These are phyloP conservation scores for Hemileccinum impolitum DNA, from an alignment of 768 basidiomycete genomes.

Conservation along the genomic window DNA sequence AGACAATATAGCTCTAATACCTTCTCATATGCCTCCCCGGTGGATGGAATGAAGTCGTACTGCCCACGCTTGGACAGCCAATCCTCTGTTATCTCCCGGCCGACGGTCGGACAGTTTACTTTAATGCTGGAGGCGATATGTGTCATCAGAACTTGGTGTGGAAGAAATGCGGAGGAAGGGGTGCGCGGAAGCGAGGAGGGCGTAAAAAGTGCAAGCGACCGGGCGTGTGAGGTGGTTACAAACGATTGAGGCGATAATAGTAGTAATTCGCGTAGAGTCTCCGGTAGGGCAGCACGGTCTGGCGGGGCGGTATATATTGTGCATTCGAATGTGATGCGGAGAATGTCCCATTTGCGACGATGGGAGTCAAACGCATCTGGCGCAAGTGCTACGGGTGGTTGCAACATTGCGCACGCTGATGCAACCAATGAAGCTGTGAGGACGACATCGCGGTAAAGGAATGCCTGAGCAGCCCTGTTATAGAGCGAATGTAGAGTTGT, in stretches of 20 bases:
- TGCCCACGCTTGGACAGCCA: conserved; percentile 67
- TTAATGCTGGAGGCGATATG: conserved; percentile 70
- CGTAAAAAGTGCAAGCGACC: conserved; percentile 67
- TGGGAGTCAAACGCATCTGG: conserved; percentile 45
- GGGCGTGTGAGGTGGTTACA: conserved; percentile 52
- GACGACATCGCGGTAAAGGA: conserved; percentile 69
- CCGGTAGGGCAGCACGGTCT: conserved; percentile 41
- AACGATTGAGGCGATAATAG: conserved; percentile 58
- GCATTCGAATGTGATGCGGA: conserved; percentile 78
- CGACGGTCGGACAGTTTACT: conserved; percentile 56
- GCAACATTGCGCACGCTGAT: conserved; percentile 65
- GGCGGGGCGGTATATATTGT: conserved; percentile 62
- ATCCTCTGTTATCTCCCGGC: conserved; percentile 67
- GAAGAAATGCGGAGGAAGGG: conserved; percentile 55
- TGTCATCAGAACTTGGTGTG: conserved; percentile 65
- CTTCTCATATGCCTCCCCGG: conserved; percentile 63
- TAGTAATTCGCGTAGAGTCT: conserved; percentile 48
- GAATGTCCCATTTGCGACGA: conserved; percentile 83
- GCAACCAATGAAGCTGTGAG: conserved; percentile 63
- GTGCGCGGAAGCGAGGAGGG: conserved; percentile 41
- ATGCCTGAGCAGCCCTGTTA: conserved; percentile 72
- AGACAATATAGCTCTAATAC: conserved; percentile 75
- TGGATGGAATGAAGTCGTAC: conserved; percentile 26
- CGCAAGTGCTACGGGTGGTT: conserved; percentile 31
- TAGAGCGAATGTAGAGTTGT: conserved; percentile 69